Conservation (phyloP, 2,329 filamentous ascomycete species). For the Pseudomassariella vexata region DNA sequence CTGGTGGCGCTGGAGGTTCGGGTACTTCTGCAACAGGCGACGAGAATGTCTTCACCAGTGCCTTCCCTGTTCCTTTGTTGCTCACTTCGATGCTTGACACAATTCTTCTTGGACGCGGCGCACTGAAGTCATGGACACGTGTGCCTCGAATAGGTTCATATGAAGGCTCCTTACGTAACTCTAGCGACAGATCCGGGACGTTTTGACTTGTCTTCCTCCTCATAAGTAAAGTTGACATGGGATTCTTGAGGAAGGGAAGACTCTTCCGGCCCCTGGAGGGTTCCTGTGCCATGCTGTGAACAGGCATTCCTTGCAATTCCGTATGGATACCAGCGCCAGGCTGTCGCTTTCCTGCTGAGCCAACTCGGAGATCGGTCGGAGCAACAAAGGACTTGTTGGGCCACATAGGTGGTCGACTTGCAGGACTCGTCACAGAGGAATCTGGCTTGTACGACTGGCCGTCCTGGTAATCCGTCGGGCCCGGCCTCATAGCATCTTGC, state of each 20-base stretch:
- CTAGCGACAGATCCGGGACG: slow-evolving; percentile 35
- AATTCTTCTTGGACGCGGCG: slow-evolving; percentile 44
- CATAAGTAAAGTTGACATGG: slow-evolving; percentile 53
- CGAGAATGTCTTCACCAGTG: slow-evolving; percentile 13
- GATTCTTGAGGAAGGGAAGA: slow-evolving; percentile 53
- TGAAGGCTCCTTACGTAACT: slow-evolving; percentile 37
- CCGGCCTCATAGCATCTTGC: slow-evolving; percentile 18
- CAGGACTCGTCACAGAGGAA: slow-evolving; percentile 21
- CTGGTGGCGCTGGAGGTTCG: slow-evolving; percentile 22
- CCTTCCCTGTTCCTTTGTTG: slow-evolving; percentile 12
- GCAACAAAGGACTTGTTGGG: slow-evolving; percentile 40
- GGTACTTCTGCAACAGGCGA: slow-evolving; percentile 10
- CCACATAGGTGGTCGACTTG: slow-evolving; percentile 18
- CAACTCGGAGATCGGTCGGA: slow-evolving; percentile 40
- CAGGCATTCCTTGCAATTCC: slow-evolving; percentile 28
- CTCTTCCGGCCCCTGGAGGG: slow-evolving; percentile 44
- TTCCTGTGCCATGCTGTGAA: slow-evolving; percentile 28
- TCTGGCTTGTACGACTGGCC: slow-evolving; percentile 10
- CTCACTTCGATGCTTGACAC: slow-evolving; percentile 23
- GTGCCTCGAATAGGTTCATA: slow-evolving; percentile 63
- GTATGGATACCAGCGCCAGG: slow-evolving; percentile 32
- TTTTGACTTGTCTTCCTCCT: slow-evolving; percentile 50
- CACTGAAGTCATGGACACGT: slow-evolving; percentile 60
- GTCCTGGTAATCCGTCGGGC: slow-evolving; percentile 11
- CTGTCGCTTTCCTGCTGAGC: slow-evolving; percentile 33